Conservation (phyloP, 495 filamentous ascomycete species). For the Xylaria telfairii region DNA sequence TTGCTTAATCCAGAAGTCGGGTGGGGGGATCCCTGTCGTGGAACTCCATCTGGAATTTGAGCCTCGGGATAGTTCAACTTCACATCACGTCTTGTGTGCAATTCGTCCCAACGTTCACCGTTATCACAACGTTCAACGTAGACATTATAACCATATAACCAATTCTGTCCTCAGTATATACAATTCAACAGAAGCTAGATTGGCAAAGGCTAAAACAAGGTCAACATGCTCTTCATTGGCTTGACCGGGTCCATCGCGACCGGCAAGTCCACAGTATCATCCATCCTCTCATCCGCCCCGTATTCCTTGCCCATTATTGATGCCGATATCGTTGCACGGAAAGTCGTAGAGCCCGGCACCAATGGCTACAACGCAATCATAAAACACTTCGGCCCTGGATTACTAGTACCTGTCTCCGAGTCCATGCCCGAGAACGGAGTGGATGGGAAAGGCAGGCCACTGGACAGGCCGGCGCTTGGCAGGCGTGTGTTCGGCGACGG, state of each 20-base stretch:
- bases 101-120: too few relatives aligned
- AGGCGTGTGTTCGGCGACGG: slow-evolving; percentile 81
- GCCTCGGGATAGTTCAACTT: slow-evolving; percentile 18
- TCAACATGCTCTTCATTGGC: slow-evolving; percentile 88
- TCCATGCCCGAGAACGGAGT: slow-evolving; percentile 51
- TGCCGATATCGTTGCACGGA: slow-evolving; percentile 87
- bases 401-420: slow-evolving; percentile 64
- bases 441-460: slow-evolving; percentile 63
- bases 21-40: slow-evolving; percentile 18
- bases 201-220: not conserved
- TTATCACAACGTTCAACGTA: not conserved
- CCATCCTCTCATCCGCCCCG: slow-evolving; percentile 76
- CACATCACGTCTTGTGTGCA: slow-evolving; percentile 9
- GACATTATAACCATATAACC: not conserved
- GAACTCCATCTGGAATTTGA: slow-evolving; percentile 18
- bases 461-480: slow-evolving; percentile 87
- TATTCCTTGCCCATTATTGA: slow-evolving; percentile 93
- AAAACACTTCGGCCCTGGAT: slow-evolving; percentile 76
- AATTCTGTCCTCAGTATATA: not conserved
- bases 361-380: slow-evolving; percentile 80
- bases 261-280: slow-evolving; percentile 95
- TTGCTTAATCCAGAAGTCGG: not conserved
- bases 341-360: slow-evolving; percentile 91
- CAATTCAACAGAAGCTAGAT: not conserved
- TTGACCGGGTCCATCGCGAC: slow-evolving; percentile 98